Evolutionary conservation across 768 basidiomycete genomes (phyloP).

Genomic region (Leccinum subtestaceum): DNA sequence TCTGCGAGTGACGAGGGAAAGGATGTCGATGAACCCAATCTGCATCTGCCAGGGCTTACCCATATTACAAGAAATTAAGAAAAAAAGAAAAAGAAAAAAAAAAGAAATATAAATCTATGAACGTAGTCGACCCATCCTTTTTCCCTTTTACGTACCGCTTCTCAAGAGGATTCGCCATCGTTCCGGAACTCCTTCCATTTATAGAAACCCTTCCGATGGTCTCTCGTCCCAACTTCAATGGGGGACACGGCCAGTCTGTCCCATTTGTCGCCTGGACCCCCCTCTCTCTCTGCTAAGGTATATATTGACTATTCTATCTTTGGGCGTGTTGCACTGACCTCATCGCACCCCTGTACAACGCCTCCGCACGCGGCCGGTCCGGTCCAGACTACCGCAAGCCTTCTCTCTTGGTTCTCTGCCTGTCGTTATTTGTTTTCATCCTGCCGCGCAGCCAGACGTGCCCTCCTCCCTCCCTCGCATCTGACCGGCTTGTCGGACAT

Average conservation of each 20-base stretch:
- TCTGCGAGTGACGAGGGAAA: neutral
- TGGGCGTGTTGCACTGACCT: neutral
- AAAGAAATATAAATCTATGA: neutral
- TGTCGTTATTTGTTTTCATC: neutral
- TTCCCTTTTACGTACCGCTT: slow-evolving; percentile 20
- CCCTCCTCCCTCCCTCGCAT: neutral
- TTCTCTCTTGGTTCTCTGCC: slow-evolving; percentile 9
- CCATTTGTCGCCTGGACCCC: slow-evolving; percentile 3
- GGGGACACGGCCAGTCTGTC: slow-evolving; percentile 3
- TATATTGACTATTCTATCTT: slow-evolving; percentile 1
- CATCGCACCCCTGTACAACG: neutral
- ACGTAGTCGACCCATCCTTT: slow-evolving; percentile 4
- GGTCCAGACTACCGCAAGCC: neutral
- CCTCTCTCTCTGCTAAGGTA: neutral
- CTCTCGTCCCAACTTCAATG: neutral
- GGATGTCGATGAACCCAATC: slow-evolving; percentile 23
- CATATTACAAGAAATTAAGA: neutral
- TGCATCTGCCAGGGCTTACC: neutral
- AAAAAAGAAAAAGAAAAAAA: neutral
- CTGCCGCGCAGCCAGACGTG: neutral
- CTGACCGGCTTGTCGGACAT: slow-evolving; percentile 21
- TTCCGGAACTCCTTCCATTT: slow-evolving; percentile 7
- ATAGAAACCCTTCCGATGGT: slow-evolving; percentile 1
- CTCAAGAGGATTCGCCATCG: slow-evolving; percentile 18
- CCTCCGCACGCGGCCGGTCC: neutral